These are phyloP conservation scores for Torulaspora indica DNA, from an alignment of 805 yeast genomes.

Conservation along the genomic window DNA sequence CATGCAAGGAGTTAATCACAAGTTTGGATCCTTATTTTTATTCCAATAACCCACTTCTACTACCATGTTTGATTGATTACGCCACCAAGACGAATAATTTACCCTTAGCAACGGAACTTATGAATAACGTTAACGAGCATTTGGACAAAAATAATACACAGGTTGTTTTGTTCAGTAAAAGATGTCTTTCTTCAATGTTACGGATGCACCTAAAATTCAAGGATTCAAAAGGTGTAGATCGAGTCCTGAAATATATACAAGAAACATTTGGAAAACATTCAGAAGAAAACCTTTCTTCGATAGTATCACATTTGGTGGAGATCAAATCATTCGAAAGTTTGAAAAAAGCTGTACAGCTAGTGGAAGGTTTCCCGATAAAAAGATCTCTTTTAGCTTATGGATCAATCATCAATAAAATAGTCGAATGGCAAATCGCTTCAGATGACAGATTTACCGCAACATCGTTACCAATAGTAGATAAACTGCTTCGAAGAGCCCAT, in stretches of 20 bases:
- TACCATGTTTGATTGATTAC: constrained; percentile 26
- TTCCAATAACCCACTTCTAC: constrained; percentile 26
- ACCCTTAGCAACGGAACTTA: constrained; percentile 17
- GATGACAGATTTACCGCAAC: constrained; percentile 8
- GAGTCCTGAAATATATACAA: constrained; percentile 22
- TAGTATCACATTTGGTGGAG: constrained; percentile 20
- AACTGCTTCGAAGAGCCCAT: constrained; percentile 23
- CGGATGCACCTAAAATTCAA: constrained; percentile 28
- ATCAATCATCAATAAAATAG: constrained; percentile 19
- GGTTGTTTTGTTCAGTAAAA: constrained; percentile 20
- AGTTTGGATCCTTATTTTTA: constrained; percentile 20
- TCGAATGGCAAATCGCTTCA: constrained; percentile 18
- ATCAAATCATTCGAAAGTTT: constrained; percentile 17
- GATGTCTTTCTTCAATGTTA: constrained; percentile 24
- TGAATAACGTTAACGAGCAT: constrained; percentile 22
- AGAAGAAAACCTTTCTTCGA: constrained; percentile 22
- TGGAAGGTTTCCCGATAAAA: constrained; percentile 17
- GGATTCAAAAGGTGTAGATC: constrained; percentile 31
- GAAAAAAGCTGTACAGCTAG: constrained; percentile 22
- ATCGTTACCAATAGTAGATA: constrained; percentile 17
- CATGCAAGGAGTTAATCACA: constrained; percentile 19
- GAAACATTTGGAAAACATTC: constrained; percentile 21
- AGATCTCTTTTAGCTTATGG: constrained; percentile 19
- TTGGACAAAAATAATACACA: constrained; percentile 18
- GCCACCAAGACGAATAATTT: constrained; percentile 17